Percentiles rank a stretch among this genome's conserved stretches.
phyloP scores from a whole-genome alignment of 345 rosid genomes.

The Eucalyptus curtisii region DNA sequence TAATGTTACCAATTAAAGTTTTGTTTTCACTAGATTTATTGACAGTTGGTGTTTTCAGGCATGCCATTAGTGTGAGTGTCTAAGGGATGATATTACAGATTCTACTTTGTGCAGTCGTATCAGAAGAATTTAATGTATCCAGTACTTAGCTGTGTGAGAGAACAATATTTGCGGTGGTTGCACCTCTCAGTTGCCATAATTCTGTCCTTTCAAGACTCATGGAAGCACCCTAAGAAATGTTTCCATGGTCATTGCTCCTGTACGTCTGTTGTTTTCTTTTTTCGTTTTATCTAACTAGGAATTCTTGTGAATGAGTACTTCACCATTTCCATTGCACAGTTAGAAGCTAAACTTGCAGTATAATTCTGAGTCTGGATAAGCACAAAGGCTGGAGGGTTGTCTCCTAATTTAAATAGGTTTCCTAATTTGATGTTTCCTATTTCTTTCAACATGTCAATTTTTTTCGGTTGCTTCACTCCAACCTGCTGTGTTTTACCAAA shows the following conservation, averaged over 20 bases:
- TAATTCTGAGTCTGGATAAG: neutral
- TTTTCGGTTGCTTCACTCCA: neutral
- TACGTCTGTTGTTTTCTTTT: neutral
- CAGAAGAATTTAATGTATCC: neutral
- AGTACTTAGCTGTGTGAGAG: neutral
- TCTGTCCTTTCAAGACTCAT: neutral
- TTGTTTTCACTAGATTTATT: neutral
- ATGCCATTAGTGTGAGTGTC: neutral
- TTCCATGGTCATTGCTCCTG: neutral
- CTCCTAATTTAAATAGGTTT: neutral
- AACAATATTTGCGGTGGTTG: neutral
- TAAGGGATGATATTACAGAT: neutral
- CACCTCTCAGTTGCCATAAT: neutral
- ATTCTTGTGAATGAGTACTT: neutral
- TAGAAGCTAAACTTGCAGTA: neutral
- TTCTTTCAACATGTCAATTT: neutral
- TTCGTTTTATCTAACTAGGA: neutral
- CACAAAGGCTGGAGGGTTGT: neutral
- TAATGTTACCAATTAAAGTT: neutral
- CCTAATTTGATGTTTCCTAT: neutral
- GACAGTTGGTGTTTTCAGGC: neutral
- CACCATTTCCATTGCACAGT: neutral
- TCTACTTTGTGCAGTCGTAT: neutral
- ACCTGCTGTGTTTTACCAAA: neutral
- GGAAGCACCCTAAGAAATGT: neutral